phyloP scores from a whole-genome alignment of 306 rosid genomes.

The Oemleria cerasiformis region DNA sequence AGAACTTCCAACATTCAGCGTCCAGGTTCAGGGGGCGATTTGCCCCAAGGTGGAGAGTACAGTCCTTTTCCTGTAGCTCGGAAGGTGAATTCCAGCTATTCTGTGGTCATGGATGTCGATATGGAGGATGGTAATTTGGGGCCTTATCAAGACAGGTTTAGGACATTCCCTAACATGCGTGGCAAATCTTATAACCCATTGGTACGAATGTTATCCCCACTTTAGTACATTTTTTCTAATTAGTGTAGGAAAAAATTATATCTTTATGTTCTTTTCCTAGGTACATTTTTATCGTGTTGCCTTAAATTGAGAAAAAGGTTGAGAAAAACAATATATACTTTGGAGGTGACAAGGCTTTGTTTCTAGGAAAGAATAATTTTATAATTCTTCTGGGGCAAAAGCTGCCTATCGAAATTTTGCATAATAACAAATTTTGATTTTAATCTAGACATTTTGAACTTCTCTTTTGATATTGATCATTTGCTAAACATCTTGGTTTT shows the following conservation, averaged over 20 bases:
- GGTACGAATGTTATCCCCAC: conserved; percentile 37
- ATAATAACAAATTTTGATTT: not conserved
- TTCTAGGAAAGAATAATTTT: not conserved
- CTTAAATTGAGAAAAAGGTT: conserved; percentile 3
- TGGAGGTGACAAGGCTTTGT: not conserved
- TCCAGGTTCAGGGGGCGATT: conserved; percentile 92
- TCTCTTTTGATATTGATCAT: not conserved
- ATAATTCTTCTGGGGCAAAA: not conserved
- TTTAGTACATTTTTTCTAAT: conserved; percentile 5
- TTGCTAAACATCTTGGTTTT: not conserved
- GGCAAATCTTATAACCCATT: conserved; percentile 76
- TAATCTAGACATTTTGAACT: not conserved
- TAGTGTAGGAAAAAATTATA: not conserved
- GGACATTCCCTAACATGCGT: conserved; percentile 92
- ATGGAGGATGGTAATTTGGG: conserved; percentile 67
- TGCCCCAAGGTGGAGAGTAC: conserved; percentile 93
- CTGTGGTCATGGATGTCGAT: conserved; percentile 59
- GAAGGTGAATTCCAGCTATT: conserved; percentile 64
- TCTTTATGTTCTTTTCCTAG: not conserved
- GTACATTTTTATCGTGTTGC: not conserved
- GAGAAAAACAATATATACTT: not conserved
- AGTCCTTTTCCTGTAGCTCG: conserved; percentile 63
- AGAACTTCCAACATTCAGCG: conserved; percentile 78
- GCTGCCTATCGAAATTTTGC: not conserved
- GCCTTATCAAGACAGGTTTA: conserved; percentile 68